These are phyloP conservation scores for Alternaria hordeiaustralica DNA, from an alignment of 2,329 filamentous ascomycete genomes.

Conservation along the genomic window DNA sequence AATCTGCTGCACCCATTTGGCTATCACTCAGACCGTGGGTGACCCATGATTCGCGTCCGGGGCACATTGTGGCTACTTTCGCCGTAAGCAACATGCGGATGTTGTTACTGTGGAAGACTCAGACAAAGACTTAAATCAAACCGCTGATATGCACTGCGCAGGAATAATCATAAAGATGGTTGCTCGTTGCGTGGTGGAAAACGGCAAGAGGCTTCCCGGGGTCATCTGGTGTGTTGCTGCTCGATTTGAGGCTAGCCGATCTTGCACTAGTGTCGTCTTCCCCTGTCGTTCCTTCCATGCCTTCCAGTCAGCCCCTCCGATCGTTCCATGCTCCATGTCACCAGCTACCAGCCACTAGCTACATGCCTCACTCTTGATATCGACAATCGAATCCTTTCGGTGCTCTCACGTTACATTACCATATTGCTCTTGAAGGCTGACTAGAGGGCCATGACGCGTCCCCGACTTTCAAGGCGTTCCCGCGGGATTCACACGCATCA, in stretches of 20 bases:
- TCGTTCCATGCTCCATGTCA: neutral
- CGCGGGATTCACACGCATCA: neutral
- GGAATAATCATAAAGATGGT: neutral
- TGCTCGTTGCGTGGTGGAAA: neutral
- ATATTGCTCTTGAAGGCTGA: neutral
- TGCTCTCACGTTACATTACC: neutral
- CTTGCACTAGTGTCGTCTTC: neutral
- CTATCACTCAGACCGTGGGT: neutral
- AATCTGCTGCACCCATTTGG: neutral
- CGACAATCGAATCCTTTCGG: neutral
- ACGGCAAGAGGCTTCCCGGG: neutral
- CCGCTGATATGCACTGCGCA: neutral
- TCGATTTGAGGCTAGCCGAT: neutral
- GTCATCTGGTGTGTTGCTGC: neutral
- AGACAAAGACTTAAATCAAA: neutral
- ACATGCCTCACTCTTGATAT: neutral
- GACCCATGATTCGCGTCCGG: neutral
- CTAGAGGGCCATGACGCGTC: neutral
- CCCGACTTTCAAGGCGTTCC: neutral
- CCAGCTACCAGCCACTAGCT: neutral
- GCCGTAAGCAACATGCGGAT: neutral
- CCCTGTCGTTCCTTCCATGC: neutral
- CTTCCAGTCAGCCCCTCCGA: neutral
- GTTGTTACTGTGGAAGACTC: neutral
- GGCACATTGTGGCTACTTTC: neutral